These are phyloP conservation scores for Symbiodinium natans DNA, from an alignment of 73 alveolate genomes.

Conservation along the genomic window DNA sequence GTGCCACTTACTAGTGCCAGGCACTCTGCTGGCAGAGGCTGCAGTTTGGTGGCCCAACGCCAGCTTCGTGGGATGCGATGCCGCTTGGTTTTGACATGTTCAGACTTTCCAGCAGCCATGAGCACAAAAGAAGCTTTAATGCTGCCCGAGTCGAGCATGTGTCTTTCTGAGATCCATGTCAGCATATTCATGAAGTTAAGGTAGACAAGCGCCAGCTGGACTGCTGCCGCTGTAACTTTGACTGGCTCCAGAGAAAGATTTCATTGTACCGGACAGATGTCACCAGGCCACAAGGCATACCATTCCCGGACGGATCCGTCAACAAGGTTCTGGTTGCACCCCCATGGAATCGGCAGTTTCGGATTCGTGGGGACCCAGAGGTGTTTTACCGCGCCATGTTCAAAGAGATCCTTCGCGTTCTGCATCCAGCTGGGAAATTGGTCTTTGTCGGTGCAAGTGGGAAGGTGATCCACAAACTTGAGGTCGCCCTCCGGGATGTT, in stretches of 20 bases:
- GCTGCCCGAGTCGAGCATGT: no score
- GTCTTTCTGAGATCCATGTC: no score
- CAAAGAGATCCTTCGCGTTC: constrained; percentile 7
- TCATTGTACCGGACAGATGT: constrained; percentile 13
- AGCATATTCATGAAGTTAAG: no score
- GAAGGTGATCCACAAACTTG: constrained; percentile 1
- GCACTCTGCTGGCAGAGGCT: constrained; percentile 80
- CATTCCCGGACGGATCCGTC: constrained; percentile 6
- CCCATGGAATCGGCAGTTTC: constrained; percentile 24
- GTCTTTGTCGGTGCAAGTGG: constrained; percentile 32
- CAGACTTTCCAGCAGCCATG: no score
- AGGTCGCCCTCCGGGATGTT: constrained; percentile 13
- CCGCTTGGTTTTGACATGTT: neutral
- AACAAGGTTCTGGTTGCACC: constrained; percentile 2
- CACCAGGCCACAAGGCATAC: constrained; percentile 4
- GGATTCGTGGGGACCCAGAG: neutral
- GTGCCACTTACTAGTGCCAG: neutral
- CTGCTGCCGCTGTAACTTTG: neutral
- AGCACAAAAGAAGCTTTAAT: no score
- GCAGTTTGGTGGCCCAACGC: constrained; percentile 86
- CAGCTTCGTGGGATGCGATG: constrained; percentile 38
- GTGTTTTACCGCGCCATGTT: neutral
- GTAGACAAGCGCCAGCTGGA: neutral
- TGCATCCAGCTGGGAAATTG: neutral
- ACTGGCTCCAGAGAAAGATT: neutral